Percentiles rank a stretch among this genome's conserved stretches.
These are phyloP conservation scores for Porcisia deanei DNA, from an alignment of 208 protist genomes.

Conservation along the genomic window DNA sequence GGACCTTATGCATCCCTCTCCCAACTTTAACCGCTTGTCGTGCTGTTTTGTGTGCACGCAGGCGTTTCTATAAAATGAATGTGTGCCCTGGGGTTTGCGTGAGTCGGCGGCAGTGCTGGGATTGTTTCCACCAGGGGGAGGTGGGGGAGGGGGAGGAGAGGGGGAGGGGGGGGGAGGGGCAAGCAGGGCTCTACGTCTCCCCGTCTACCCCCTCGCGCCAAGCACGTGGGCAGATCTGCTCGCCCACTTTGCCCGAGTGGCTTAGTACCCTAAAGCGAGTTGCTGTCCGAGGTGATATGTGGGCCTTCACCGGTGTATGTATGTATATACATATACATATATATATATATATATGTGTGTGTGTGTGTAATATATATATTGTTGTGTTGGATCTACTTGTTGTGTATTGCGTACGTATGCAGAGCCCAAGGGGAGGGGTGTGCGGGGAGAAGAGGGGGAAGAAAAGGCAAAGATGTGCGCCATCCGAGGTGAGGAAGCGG, in stretches of 20 bases:
- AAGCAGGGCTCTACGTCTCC: neutral
- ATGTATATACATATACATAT: neutral
- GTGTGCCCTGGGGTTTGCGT: neutral
- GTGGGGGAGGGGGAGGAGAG: too few species aligned
- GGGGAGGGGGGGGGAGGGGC: too few species aligned
- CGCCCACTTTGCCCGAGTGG: neutral
- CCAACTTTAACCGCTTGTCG: neutral
- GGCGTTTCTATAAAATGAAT: neutral
- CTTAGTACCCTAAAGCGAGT: neutral
- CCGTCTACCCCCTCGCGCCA: neutral
- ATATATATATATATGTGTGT: neutral
- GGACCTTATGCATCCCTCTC: constrained; percentile 13
- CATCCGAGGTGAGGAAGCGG: neutral
- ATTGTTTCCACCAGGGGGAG: too few species aligned
- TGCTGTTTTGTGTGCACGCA: neutral
- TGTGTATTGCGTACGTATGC: neutral
- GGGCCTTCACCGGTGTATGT: neutral
- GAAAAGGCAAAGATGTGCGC: neutral
- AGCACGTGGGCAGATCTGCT: too few species aligned
- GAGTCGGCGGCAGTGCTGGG: neutral
- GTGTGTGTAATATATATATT: neutral
- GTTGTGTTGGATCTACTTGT: neutral
- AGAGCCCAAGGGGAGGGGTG: neutral
- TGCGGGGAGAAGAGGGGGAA: neutral
- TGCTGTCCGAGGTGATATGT: neutral